Evolutionary conservation across 1,139 yeast genomes (phyloP).

Genomic region (Eremothecium sinecaudum): DNA sequence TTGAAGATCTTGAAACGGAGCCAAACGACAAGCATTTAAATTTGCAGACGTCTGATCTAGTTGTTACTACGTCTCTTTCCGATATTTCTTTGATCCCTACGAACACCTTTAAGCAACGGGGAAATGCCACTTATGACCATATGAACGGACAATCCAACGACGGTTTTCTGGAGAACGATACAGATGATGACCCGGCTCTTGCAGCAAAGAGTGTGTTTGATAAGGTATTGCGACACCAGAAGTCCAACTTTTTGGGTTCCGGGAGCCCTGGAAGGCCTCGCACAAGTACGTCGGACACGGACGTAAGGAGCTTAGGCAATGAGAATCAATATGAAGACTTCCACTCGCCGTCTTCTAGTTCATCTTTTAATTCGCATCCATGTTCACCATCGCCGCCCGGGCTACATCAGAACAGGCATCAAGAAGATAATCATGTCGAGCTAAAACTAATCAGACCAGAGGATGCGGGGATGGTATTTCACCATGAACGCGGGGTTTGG

Average conservation of each 20-base stretch:
- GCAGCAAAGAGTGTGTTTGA: constrained; percentile 23
- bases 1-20: background rate
- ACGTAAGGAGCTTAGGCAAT: constrained; percentile 1
- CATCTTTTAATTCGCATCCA: constrained; percentile 5
- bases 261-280: background rate
- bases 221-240: constrained; percentile 20
- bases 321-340: constrained; percentile 1
- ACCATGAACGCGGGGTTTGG: constrained; percentile 25
- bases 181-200: constrained; percentile 21
- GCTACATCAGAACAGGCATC: background rate
- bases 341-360: constrained; percentile 4
- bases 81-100: constrained; percentile 25
- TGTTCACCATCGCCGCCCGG: constrained; percentile 7
- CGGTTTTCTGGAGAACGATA: constrained; percentile 10
- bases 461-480: constrained; percentile 25
- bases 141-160: constrained; percentile 2
- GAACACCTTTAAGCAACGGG: constrained; percentile 20
- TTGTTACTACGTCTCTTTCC: constrained; percentile 22
- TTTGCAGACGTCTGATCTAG: constrained; percentile 13
- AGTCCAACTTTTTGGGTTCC: constrained; percentile 14
- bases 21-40: constrained; percentile 2
- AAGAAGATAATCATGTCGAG: constrained; percentile 1
- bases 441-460: constrained; percentile 25
- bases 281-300: constrained; percentile 1
- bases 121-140: constrained; percentile 1